These are phyloP conservation scores for Lasiodiplodia sp. DNA, from an alignment of 2,329 filamentous ascomycete genomes.

Conservation along the genomic window DNA sequence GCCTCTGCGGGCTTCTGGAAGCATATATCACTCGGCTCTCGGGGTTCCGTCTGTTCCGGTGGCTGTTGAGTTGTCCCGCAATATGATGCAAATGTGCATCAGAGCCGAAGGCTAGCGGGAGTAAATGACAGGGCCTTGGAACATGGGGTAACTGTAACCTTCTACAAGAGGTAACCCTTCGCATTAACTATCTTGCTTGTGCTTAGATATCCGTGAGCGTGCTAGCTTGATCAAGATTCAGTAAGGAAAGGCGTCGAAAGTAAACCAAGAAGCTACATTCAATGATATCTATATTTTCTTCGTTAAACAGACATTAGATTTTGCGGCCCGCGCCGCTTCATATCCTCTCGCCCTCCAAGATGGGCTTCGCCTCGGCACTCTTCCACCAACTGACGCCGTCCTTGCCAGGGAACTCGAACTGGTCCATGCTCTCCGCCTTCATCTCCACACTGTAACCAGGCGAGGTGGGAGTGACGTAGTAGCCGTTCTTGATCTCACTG, in stretches of 20 bases:
- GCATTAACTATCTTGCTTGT: no score
- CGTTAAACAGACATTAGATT: background rate
- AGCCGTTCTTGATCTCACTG: slow-evolving; percentile 79
- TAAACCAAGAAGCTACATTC: background rate
- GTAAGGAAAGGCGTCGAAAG: background rate
- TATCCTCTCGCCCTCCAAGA: slow-evolving; percentile 67
- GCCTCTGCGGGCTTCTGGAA: background rate
- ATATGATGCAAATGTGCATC: no score
- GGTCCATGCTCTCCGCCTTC: slow-evolving; percentile 86
- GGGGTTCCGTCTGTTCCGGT: background rate
- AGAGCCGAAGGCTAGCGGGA: no score
- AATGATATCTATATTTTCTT: background rate
- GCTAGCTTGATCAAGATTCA: no score
- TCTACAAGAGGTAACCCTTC: no score
- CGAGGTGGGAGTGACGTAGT: slow-evolving; percentile 84
- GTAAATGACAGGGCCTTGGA: no score
- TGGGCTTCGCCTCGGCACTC: slow-evolving; percentile 77
- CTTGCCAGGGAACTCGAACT: slow-evolving; percentile 77
- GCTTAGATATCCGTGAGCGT: no score
- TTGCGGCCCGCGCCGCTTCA: slow-evolving; percentile 33
- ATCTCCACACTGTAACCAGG: slow-evolving; percentile 94
- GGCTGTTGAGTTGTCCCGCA: no score
- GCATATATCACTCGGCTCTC: no score
- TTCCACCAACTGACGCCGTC: slow-evolving; percentile 86
- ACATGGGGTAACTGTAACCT: no score